Evolutionary conservation across 2,329 filamentous ascomycete genomes (phyloP).

Genomic region (Alternaria sp.): DNA sequence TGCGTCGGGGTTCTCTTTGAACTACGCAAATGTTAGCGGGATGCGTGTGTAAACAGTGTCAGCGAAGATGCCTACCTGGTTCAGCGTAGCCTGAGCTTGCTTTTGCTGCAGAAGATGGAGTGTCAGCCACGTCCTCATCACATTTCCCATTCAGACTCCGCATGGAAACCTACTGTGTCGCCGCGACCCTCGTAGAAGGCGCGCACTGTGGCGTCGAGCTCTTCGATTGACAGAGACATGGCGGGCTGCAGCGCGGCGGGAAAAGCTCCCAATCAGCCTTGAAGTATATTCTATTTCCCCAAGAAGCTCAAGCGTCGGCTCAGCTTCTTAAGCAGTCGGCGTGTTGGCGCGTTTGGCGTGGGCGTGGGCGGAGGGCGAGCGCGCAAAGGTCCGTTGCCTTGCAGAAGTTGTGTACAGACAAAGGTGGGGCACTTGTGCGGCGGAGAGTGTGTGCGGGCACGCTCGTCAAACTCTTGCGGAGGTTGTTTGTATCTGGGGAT

Average conservation of each 20-base stretch:
- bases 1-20: constrained; percentile 98
- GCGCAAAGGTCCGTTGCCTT: constrained; percentile 39
- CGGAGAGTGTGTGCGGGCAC: constrained; percentile 36
- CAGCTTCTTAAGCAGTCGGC: constrained; percentile 9
- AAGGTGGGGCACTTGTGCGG: constrained; percentile 45
- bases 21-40: constrained; percentile 63
- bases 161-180: constrained; percentile 73
- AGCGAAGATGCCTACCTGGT: constrained; percentile 72
- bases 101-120: constrained; percentile 75
- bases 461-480: constrained; percentile 8
- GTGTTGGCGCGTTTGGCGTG: constrained; percentile 21
- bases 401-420: constrained; percentile 38
- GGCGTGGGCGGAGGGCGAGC: constrained; percentile 19
- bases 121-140: constrained; percentile 50
- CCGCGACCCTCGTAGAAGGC: constrained; percentile 98
- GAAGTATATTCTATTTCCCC: constrained; percentile 28
- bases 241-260: constrained; percentile 44
- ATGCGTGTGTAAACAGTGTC: constrained; percentile 8
- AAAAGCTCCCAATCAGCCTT: constrained; percentile 46
- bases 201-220: constrained; percentile 95
- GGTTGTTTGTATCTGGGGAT: constrained; percentile 14
- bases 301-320: constrained; percentile 25
- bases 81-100: constrained; percentile 89
- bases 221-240: constrained; percentile 80
- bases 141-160: neutral